Base-by-base conservation (phyloP, 306 rosid genomes). In the Styphnolobium japonicum region DNA sequence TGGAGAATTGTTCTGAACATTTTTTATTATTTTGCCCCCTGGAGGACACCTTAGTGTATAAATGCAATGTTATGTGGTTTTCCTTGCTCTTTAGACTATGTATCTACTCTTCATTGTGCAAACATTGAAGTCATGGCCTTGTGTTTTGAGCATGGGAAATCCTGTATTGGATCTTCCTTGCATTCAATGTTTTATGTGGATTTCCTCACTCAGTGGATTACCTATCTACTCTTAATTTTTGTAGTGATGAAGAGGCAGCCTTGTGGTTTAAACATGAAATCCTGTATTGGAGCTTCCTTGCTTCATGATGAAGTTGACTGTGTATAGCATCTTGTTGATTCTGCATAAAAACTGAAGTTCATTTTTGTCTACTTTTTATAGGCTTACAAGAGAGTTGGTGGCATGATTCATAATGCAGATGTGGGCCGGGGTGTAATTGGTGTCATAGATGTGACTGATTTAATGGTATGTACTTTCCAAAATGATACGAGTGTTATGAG, bases 341-440 rank as follows among this genome's bases (percentile, higher is more conserved):
- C 8, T 45, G 23, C 18, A 1, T 67, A 16, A 31, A 55, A 51
- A 70, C 62, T 37, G 25, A 27, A 48, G 12, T 16, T 36, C 36
- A 58, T 42, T 29, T 80, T 57, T 75, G 14, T 75, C 34, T 39
- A 8, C 65, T 23, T 72, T 82, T 48, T 66, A 7, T 58, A 88
- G 92, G 90, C 92, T 76, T 88, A 84, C 87, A 88, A 88, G 81
- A 86, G 92, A 82, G 88, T 88, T 79, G 90, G 92, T 48, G 88
- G 88, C 56, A 84, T 86, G 92, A 72, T 76, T 73, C 88, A 86
- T 29, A 79, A 40, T 76, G 90, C 87, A 23, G 91, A 83, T 81
- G 81, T 79, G 31, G 88, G 88, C 14, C 88, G 90, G 5, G 92
- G 92, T 60, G 88, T 88, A 45, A 81, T 88, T 62, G 92, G 92